Evolutionary conservation across 2,329 filamentous ascomycete genomes (phyloP).

Genomic region (Juglanconis oblonga): DNA sequence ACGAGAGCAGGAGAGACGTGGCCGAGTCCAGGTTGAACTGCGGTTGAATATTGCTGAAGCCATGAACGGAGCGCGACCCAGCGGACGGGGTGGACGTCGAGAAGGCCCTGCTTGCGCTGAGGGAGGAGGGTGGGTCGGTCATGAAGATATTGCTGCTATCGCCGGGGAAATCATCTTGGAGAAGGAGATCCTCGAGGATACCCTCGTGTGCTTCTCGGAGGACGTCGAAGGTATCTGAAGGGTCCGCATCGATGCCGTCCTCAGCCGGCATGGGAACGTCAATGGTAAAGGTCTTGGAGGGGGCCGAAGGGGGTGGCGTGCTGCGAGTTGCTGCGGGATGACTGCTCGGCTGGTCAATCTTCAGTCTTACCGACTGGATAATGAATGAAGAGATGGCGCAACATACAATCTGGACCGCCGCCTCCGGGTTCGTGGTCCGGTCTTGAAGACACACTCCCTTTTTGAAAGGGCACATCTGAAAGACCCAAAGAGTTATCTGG

Average conservation of each 20-base stretch:
- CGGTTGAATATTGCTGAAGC: conserved; percentile 38
- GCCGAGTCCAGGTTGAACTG: conserved; percentile 56
- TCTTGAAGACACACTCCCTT: conserved; percentile 51
- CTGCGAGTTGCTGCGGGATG: conserved; percentile 12
- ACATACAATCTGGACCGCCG: conserved; percentile 42
- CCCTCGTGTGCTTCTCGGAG: conserved; percentile 42
- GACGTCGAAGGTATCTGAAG: conserved; percentile 35
- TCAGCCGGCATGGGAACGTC: conserved; percentile 45
- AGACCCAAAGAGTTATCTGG: neutral
- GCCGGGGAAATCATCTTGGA: conserved; percentile 19
- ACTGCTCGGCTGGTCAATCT: neutral
- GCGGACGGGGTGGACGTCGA: conserved; percentile 28
- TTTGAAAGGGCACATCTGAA: conserved; percentile 50
- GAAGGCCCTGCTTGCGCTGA: conserved; percentile 15
- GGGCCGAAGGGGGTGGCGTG: conserved; percentile 34
- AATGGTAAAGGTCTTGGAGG: conserved; percentile 51
- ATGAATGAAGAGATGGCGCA: neutral
- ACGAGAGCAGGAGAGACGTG: conserved; percentile 40
- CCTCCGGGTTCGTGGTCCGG: conserved; percentile 47
- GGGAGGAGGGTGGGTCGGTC: conserved; percentile 18
- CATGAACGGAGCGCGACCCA: conserved; percentile 31
- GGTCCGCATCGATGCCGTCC: conserved; percentile 29
- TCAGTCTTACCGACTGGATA: neutral
- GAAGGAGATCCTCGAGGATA: conserved; percentile 33
- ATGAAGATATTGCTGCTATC: conserved; percentile 6